These are phyloP conservation scores for Pythium scleroteichum DNA, from an alignment of 352 stramenopile genomes.

Conservation along the genomic window DNA sequence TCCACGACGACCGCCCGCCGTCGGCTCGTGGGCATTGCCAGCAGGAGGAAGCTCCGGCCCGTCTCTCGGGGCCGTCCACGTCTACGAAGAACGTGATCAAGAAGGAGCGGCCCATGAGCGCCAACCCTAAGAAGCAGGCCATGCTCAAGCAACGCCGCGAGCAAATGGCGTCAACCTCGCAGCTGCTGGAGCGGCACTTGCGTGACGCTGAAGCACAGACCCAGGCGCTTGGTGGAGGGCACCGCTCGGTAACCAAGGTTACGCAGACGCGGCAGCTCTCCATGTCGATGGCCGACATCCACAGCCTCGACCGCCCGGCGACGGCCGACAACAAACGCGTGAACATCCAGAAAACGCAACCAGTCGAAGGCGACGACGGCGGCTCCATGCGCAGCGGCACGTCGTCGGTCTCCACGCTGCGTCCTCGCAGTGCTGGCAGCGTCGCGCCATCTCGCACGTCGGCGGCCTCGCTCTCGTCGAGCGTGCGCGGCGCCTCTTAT, in stretches of 20 bases:
- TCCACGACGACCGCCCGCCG: conserved; percentile 3
- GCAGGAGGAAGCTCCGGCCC: neutral
- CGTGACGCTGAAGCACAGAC: conserved; percentile 9
- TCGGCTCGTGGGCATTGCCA: neutral
- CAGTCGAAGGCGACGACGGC: conserved; percentile 6
- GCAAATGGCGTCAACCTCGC: conserved; percentile 23
- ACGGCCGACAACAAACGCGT: conserved; percentile 22
- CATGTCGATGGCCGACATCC: conserved; percentile 47
- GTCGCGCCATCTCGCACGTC: conserved; percentile 32
- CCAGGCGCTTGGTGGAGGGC: conserved; percentile 5
- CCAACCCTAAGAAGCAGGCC: conserved; percentile 62
- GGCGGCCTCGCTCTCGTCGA: conserved; percentile 26
- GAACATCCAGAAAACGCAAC: neutral
- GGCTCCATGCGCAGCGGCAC: conserved; percentile 14
- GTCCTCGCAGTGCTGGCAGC: conserved; percentile 60
- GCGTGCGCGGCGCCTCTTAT: conserved; percentile 56
- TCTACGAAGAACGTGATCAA: conserved; percentile 31
- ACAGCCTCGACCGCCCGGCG: conserved; percentile 25
- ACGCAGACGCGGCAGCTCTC: conserved; percentile 29
- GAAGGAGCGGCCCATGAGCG: conserved; percentile 63
- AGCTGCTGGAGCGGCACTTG: conserved; percentile 21
- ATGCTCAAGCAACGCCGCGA: conserved; percentile 68
- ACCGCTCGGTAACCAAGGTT: conserved; percentile 27
- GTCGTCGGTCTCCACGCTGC: conserved; percentile 9
- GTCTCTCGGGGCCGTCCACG: conserved; percentile 16